Conservation (phyloP, 495 filamentous ascomycete species). For the Glutinoglossum americanum region DNA sequence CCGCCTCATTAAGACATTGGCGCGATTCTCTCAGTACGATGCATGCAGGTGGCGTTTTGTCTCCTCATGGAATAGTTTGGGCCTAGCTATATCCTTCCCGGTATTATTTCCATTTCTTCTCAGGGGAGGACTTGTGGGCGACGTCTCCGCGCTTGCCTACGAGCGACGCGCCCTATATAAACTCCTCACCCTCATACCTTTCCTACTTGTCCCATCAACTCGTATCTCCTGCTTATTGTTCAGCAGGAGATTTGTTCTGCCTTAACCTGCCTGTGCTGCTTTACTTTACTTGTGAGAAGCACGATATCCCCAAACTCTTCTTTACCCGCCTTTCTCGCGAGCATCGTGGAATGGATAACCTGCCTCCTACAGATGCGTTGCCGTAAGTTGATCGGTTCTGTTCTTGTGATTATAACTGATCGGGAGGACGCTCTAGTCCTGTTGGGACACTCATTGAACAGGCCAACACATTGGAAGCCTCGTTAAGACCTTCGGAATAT, state of each 20-base stretch:
- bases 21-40: neutral
- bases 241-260: no score
- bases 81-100: neutral
- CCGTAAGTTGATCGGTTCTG: neutral
- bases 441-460: neutral
- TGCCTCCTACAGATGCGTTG: neutral
- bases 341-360: neutral
- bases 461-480: neutral
- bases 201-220: neutral
- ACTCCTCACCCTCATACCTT: neutral
- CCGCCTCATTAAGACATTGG: neutral
- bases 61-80: neutral
- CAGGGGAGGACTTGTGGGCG: neutral
- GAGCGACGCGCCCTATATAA: neutral
- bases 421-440: neutral
- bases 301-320: neutral
- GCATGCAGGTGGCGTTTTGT: neutral
- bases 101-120: neutral
- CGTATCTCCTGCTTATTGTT: neutral
- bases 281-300: neutral
- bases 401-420: neutral
- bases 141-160: neutral
- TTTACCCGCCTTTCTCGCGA: neutral
- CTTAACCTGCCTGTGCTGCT: no score
- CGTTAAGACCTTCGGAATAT: neutral